Conservation (phyloP, 805 yeast species). For the Candida palmyrensis region DNA sequence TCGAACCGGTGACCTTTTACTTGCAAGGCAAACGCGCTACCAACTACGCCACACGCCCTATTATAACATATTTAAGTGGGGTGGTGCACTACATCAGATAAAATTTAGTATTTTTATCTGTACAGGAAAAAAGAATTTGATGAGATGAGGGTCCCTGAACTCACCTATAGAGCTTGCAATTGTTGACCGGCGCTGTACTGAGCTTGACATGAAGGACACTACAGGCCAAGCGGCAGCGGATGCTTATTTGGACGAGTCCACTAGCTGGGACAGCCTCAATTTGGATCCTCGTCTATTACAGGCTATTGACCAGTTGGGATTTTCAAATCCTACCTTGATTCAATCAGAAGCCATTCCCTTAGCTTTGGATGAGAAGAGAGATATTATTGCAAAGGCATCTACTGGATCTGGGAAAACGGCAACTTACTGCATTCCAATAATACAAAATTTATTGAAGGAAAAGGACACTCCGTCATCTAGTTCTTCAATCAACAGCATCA, state of each 20-base stretch:
- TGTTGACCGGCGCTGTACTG: no score
- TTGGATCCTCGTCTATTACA: conserved; percentile 81
- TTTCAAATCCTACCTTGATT: conserved; percentile 80
- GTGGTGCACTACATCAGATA: no score
- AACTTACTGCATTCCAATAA: conserved; percentile 82
- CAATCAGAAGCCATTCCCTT: conserved; percentile 90
- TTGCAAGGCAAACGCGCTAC: conserved; percentile 80
- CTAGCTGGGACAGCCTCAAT: conserved; percentile 69
- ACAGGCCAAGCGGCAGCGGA: conserved; percentile 47
- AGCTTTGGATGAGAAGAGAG: conserved; percentile 85
- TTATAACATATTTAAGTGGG: no score
- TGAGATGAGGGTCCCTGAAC: conserved; percentile 1
- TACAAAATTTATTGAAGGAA: conserved; percentile 64
- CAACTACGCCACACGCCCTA: conserved; percentile 84
- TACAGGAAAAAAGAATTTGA: not conserved
- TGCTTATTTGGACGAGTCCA: conserved; percentile 66
- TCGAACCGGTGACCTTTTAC: conserved; percentile 78
- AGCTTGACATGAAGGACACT: not conserved
- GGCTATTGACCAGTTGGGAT: conserved; percentile 77
- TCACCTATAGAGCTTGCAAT: no score
- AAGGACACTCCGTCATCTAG: conserved; percentile 13
- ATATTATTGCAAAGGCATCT: conserved; percentile 87
- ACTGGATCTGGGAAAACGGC: conserved; percentile 97
- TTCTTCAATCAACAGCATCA: conserved; percentile 48
- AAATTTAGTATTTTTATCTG: not conserved